Base-by-base conservation (phyloP, 2,329 filamentous ascomycete genomes). In the Ophiostoma himal-ulmi region DNA sequence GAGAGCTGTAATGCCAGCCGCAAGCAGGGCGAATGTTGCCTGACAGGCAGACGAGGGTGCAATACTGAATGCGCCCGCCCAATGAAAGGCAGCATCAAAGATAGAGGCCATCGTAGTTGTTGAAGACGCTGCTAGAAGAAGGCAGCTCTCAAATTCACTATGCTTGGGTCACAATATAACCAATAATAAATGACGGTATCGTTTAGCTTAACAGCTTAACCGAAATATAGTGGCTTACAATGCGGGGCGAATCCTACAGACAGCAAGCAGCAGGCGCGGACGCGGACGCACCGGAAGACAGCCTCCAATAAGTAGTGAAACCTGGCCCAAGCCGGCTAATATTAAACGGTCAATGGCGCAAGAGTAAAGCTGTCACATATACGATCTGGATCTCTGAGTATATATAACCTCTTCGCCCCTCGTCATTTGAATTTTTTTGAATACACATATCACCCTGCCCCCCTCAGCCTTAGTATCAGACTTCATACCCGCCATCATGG, bases 1-100 rank as follows among this genome's bases (percentile, higher is more conserved):
- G 48, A 86, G 77, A 13, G 76, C 76, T 8, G 84, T 71, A 39
- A 86, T 78, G 67, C 75, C 73, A 13, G 77, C 77, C 6, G 82
- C 78, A 3, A 81, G 77, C 66, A 83, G 74, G 52, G 83, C 75
- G 75, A 85, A 86, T 75, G 83, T 82, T 34, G 78, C 74, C 74
- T 84, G 85, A 73, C 83, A 85, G 73, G 75, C 76, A 70, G 74
- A 71, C 5, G 78, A 75, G 0, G 78, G 78, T 5, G 7, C 41
- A 26, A 65, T 65, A 6, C 5, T 8, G 8, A 39, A 22, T 11
- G 62, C 22, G 17, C 11, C 62, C 17, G 62, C 62, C 62, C 62
- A 65, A 11, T n/a, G 26, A 17, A 36, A 10, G 17, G 41, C 44
- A 17, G 52, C 69, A 20, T 39, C 62, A 7, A 36, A 10, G 5